phyloP scores from a whole-genome alignment of 139 green algal species.

The Spirogloea muscicola region DNA sequence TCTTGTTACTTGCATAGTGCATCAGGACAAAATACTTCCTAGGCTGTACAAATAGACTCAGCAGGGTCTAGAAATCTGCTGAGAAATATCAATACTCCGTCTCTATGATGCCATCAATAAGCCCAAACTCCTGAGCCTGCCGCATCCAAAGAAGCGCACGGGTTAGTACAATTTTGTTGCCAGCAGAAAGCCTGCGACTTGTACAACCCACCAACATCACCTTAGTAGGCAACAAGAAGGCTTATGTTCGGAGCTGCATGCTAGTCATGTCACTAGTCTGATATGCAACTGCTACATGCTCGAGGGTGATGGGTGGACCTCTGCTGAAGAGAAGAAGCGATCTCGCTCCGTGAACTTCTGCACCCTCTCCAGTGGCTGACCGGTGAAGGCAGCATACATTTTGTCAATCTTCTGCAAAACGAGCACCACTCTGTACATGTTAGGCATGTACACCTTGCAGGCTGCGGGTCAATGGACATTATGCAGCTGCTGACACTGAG shows the following conservation, averaged over 20 bases:
- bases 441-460: neutral
- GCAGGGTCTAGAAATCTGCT: too few species aligned
- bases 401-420: conserved; percentile 36
- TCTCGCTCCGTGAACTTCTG: conserved; percentile 43
- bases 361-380: conserved; percentile 29
- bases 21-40: too few species aligned
- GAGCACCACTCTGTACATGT: neutral
- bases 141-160: neutral
- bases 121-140: conserved; percentile 39
- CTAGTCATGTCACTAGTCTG: neutral
- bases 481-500: neutral
- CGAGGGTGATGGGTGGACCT: conserved; percentile 5
- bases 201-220: neutral
- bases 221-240: neutral
- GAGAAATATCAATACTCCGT: conserved; percentile 44
- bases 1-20: too few species aligned
- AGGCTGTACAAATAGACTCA: too few species aligned
- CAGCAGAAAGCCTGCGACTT: neutral
- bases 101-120: conserved; percentile 36
- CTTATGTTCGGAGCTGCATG: neutral
- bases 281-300: neutral
- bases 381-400: conserved; percentile 42
- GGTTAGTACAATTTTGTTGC: neutral
- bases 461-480: neutral
- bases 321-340: conserved; percentile 41